A percentile compares a stretch with the other conserved stretches of the same genome.
These are phyloP conservation scores for Fusarium aywerte DNA, from an alignment of 2,329 filamentous ascomycete species.

Conservation along the genomic window DNA sequence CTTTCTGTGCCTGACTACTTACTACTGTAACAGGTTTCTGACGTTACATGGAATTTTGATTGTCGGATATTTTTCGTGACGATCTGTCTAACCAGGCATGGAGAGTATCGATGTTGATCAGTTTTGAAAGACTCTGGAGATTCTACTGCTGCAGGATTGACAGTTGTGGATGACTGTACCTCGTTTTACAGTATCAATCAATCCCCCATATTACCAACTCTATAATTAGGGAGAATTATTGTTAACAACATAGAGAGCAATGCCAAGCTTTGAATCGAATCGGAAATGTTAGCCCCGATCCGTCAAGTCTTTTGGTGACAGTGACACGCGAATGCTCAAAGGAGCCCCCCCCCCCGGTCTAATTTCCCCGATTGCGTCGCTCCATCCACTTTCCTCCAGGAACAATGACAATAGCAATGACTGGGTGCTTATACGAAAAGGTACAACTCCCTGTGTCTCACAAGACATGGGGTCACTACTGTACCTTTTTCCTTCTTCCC, in stretches of 20 bases:
- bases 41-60: conserved; percentile 4
- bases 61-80: conserved; percentile 5
- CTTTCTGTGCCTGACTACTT: not conserved
- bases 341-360: conserved; percentile 2
- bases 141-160: not conserved
- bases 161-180: not conserved
- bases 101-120: not conserved
- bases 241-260: not conserved
- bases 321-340: conserved; percentile 17
- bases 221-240: not conserved
- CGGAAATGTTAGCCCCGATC: conserved; percentile 33
- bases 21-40: conserved; percentile 1
- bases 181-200: not conserved
- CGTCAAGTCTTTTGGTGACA: conserved; percentile 20
- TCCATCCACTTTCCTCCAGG: conserved; percentile 16
- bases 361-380: conserved; percentile 40
- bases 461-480: conserved; percentile 18
- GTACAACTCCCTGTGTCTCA: not conserved
- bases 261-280: conserved; percentile 31
- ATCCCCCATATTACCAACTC: not conserved
- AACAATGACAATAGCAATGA: not conserved
- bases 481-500: no score
- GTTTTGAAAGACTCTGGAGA: not conserved
- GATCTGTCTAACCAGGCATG: not conserved
- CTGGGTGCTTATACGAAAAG: conserved; percentile 13